Percentiles rank a stretch among this genome's conserved stretches.
phyloP scores from a whole-genome alignment of 2,329 filamentous ascomycete species.

The Hortaea sp. region DNA sequence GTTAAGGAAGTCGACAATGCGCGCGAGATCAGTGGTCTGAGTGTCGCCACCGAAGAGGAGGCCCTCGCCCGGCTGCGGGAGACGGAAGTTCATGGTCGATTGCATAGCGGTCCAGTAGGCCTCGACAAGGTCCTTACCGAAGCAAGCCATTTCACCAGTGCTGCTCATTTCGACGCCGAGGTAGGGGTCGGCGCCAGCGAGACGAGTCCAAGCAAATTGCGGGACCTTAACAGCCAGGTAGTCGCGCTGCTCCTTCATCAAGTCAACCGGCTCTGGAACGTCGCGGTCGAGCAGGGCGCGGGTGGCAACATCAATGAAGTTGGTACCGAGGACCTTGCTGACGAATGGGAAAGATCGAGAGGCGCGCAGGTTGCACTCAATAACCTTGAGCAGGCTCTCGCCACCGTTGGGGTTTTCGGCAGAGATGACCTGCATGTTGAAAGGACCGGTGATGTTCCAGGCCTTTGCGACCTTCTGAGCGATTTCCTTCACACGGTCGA shows the following conservation, averaged over 20 bases:
- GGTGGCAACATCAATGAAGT: conserved; percentile 94
- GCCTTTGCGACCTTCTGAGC: conserved; percentile 93
- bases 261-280: conserved; percentile 73
- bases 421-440: conserved; percentile 99
- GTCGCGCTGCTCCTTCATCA: conserved; percentile 81
- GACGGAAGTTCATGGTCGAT: conserved; percentile 98
- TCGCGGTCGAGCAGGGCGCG: conserved; percentile 80
- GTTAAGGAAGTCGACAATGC: conserved; percentile 75
- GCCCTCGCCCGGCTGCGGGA: conserved; percentile 89
- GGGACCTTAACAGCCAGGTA: conserved; percentile 96
- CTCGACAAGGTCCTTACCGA: conserved; percentile 89
- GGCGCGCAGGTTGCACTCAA: conserved; percentile 94
- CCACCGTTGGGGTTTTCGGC: conserved; percentile 66
- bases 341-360: conserved; percentile 98
- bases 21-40: conserved; percentile 58
- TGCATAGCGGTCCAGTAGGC: conserved; percentile 97
- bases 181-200: conserved; percentile 94
- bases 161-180: conserved; percentile 95
- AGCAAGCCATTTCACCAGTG: conserved; percentile 97
- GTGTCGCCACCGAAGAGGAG: conserved; percentile 86
- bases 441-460: conserved; percentile 94
- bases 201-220: conserved; percentile 97
- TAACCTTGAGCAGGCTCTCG: conserved; percentile 77
- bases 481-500: conserved; percentile 88
- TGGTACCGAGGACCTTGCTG: conserved; percentile 89